These are phyloP conservation scores for Komagataella pseudopastoris DNA, from an alignment of 805 yeast genomes.

Conservation along the genomic window DNA sequence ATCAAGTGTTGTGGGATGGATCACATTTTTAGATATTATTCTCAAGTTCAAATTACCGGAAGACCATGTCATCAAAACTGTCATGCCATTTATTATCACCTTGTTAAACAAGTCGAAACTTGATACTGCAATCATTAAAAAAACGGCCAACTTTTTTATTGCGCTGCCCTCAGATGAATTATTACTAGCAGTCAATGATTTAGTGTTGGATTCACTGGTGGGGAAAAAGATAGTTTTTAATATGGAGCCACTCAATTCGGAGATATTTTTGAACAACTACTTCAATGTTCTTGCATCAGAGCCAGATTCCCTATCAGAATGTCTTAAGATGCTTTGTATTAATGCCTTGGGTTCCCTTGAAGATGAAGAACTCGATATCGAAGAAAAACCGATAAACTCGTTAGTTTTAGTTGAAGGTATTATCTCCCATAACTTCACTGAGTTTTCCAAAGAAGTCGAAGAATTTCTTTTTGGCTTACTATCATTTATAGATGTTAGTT, in stretches of 20 bases:
- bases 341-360: conserved; percentile 12
- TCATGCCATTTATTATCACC: background rate
- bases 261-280: background rate
- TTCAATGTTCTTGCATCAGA: background rate
- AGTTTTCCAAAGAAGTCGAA: conserved; percentile 14
- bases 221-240: background rate
- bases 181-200: background rate
- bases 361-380: conserved; percentile 1
- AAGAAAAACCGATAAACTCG: conserved; percentile 10
- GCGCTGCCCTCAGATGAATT: background rate
- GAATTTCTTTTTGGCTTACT: conserved; percentile 22
- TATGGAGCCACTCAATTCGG: background rate
- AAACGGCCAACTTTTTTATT: background rate
- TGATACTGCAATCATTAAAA: background rate
- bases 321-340: conserved; percentile 1
- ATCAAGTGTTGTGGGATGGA: background rate
- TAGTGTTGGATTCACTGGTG: background rate
- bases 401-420: conserved; percentile 15
- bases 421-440: conserved; percentile 10
- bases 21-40: background rate
- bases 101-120: background rate
- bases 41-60: background rate
- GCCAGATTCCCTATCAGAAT: background rate
- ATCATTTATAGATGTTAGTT: conserved; percentile 14
- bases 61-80: background rate